These are phyloP conservation scores for Rhodomyrtus tomentosa DNA, from an alignment of 345 rosid genomes.

Conservation along the genomic window DNA sequence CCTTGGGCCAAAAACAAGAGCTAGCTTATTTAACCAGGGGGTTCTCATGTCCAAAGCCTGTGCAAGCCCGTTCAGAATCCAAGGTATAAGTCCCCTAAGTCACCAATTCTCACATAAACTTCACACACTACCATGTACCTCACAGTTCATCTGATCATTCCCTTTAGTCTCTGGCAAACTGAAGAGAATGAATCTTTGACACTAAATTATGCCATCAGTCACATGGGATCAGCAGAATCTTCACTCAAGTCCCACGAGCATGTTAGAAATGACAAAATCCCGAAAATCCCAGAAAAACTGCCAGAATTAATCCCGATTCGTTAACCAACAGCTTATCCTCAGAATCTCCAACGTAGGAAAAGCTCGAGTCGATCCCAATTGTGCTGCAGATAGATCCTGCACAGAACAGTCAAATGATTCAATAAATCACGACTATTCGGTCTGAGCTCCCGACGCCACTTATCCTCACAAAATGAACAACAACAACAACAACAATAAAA, in stretches of 20 bases:
- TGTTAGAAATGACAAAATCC: background rate
- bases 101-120: background rate
- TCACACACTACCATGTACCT: background rate
- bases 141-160: background rate
- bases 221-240: background rate
- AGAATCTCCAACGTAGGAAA: background rate
- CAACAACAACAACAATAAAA: background rate
- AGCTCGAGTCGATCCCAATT: background rate
- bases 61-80: conserved; percentile 1
- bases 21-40: conserved; percentile 54
- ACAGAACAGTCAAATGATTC: background rate
- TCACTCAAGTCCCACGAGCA: background rate
- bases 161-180: background rate
- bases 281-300: background rate
- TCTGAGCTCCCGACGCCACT: background rate
- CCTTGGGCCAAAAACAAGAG: conserved; percentile 56
- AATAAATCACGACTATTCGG: background rate
- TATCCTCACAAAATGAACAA: background rate
- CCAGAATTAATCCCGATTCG: background rate
- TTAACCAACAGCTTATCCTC: background rate
- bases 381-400: background rate
- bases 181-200: background rate
- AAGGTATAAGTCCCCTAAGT: conserved; percentile 15
- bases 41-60: conserved; percentile 73
- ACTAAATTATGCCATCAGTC: background rate